Base-by-base conservation (phyloP, 345 rosid genomes). In the Clausena lansium region DNA sequence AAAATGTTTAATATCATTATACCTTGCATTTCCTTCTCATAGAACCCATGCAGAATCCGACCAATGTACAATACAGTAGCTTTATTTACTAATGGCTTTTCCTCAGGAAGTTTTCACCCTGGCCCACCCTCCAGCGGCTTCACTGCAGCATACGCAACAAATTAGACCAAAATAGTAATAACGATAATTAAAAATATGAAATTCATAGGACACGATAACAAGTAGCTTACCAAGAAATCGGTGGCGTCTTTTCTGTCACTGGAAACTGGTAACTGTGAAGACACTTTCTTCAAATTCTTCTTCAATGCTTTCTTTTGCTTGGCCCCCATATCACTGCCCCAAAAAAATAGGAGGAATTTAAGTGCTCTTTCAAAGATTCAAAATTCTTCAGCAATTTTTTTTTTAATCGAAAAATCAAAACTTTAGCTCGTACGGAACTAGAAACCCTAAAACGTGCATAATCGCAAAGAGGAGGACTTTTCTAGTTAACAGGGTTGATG, bases 1-100 rank as follows among this genome's bases (percentile, higher is more conserved):
- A 14, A 30, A 24, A 8, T 1, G 39, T 22, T 20, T 8, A 41
- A 33, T 45, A 63, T 0, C 27, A 38, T 61, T 38, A 47, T 11
- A 94, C 99, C 94, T 83, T 93, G 80, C 85, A 97, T 97, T 83
- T 97, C 98, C 63, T 84, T 81, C 86, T 97, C 98, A 25, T 91
- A 97, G 82, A 97, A 94, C 3, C 98, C 98, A 80, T 91, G 98
- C 1, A 98, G 99, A 27, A 97, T 88, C 20, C 98, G 87, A 41
- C 99, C 98, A 9, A 97, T 84, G 72, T 97, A 97, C 24, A 94
- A 59, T 39, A 93, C 96, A 0, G 95, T 81, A 2, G 97, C 84
- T 41, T 80, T 83, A 47, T 50, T 83, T 72, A 84, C 87, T 3
- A 65, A 59, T 55, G 86, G 81, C 24, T 83, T 87, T 68, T 68